Conservation (phyloP, 1,139 yeast genomes). For the Scheffersomyces insectosa region DNA sequence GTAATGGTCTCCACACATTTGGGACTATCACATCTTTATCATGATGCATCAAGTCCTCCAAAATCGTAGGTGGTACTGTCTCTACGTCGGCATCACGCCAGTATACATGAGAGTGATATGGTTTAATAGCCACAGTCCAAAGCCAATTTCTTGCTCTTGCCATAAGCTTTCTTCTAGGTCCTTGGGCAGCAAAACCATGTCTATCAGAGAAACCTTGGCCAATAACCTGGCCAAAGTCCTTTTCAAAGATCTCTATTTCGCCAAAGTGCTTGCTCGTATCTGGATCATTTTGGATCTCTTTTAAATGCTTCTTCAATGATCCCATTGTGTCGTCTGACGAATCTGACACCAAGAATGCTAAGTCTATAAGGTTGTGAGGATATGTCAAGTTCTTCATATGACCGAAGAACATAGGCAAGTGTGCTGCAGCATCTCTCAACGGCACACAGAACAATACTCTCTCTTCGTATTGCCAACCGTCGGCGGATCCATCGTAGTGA, state of each 20-base stretch:
- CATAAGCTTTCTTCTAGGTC: slow-evolving; percentile 55
- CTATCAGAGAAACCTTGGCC: slow-evolving; percentile 55
- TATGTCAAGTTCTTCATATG: slow-evolving; percentile 59
- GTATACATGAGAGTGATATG: slow-evolving; percentile 54
- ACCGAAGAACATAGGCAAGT: slow-evolving; percentile 60
- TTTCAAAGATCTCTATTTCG: slow-evolving; percentile 55
- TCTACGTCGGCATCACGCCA: slow-evolving; percentile 61
- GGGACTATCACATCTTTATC: slow-evolving; percentile 65
- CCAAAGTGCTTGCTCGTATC: slow-evolving; percentile 50
- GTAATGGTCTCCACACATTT: slow-evolving; percentile 89
- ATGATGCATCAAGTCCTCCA: slow-evolving; percentile 57
- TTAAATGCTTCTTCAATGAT: slow-evolving; percentile 40
- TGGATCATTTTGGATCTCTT: slow-evolving; percentile 44
- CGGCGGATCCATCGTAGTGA: slow-evolving; percentile 41
- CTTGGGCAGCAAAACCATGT: slow-evolving; percentile 57
- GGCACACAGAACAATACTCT: slow-evolving; percentile 60
- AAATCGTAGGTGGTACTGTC: slow-evolving; percentile 50
- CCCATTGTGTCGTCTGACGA: slow-evolving; percentile 61
- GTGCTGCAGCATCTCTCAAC: slow-evolving; percentile 61
- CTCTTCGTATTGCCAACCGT: slow-evolving; percentile 59
- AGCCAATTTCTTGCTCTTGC: slow-evolving; percentile 58
- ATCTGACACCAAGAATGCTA: slow-evolving; percentile 60
- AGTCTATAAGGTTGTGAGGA: slow-evolving; percentile 57
- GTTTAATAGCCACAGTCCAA: slow-evolving; percentile 52
- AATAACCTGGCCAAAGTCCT: slow-evolving; percentile 53